Conservation (phyloP, 2,329 filamentous ascomycete species). For the Ploettnerulaceae sp. region DNA sequence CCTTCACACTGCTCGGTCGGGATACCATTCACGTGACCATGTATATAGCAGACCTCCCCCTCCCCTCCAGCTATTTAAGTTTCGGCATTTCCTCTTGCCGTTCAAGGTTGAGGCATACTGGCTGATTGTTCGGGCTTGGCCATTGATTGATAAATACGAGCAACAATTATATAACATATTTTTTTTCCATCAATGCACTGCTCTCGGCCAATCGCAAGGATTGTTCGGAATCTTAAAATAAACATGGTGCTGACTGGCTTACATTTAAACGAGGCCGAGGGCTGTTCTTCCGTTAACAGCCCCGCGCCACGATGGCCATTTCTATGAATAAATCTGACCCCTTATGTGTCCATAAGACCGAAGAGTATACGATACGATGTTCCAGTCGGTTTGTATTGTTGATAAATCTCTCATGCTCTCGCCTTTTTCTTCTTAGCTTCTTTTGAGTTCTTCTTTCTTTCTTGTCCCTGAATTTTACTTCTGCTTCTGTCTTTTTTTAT, state of each 20-base stretch:
- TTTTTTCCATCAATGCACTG: background rate
- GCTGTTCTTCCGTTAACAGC: background rate
- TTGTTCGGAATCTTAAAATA: conserved; percentile 1
- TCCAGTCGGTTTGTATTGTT: background rate
- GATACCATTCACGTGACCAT: background rate
- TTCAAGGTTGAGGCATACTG: conserved; percentile 1
- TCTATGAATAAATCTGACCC: background rate
- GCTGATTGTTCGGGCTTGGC: conserved; percentile 5
- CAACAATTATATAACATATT: background rate
- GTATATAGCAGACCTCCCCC: background rate
- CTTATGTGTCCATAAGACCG: background rate
- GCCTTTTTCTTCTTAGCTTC: background rate
- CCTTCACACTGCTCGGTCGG: background rate
- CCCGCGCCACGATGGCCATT: conserved; percentile 5
- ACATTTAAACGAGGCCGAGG: background rate
- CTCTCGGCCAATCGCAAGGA: background rate
- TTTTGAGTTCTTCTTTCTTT: background rate
- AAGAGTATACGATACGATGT: background rate
- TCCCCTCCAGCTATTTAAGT: background rate
- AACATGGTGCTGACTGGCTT: conserved; percentile 1
- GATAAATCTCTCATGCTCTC: background rate
- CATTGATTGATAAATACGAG: background rate
- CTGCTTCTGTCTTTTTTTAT: background rate
- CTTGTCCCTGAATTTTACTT: background rate
- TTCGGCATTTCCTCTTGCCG: background rate